Percentiles rank a stretch among this genome's conserved stretches.
These are phyloP conservation scores for Paraphaeosphaeria minitans DNA, from an alignment of 2,329 filamentous ascomycete species.

Conservation along the genomic window DNA sequence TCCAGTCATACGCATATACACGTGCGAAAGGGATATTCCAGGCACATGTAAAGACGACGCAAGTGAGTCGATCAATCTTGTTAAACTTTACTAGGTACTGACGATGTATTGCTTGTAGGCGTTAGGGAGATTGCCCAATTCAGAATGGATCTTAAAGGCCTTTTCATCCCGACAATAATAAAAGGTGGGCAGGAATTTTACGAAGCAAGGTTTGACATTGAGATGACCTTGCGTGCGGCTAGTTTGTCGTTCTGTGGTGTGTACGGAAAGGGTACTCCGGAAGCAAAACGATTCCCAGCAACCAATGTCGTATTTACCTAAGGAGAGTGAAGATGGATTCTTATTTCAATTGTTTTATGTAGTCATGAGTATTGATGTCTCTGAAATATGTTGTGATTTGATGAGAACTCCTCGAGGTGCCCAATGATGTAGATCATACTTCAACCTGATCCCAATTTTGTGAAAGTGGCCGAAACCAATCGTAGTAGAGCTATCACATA, in stretches of 20 bases:
- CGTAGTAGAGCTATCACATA: no score
- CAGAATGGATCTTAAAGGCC: background rate
- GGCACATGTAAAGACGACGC: background rate
- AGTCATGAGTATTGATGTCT: no score
- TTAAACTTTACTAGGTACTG: background rate
- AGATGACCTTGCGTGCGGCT: conserved; percentile 5
- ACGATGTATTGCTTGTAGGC: background rate
- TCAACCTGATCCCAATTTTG: no score
- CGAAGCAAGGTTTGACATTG: conserved; percentile 1
- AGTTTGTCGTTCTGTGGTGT: conserved; percentile 9
- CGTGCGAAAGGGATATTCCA: background rate
- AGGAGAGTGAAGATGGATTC: no score
- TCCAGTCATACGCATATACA: conserved; percentile 1
- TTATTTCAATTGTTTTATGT: no score
- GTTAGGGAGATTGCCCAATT: conserved; percentile 1
- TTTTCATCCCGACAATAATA: background rate
- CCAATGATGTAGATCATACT: no score
- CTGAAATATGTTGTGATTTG: no score
- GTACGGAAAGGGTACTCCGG: background rate
- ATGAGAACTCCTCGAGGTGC: no score
- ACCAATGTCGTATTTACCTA: background rate
- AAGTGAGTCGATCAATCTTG: background rate
- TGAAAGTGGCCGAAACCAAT: no score
- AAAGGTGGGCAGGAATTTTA: background rate
- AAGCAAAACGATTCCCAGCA: conserved; percentile 1